Base-by-base conservation (phyloP, 2,329 filamentous ascomycete genomes). In the Ascochyta lentis region DNA sequence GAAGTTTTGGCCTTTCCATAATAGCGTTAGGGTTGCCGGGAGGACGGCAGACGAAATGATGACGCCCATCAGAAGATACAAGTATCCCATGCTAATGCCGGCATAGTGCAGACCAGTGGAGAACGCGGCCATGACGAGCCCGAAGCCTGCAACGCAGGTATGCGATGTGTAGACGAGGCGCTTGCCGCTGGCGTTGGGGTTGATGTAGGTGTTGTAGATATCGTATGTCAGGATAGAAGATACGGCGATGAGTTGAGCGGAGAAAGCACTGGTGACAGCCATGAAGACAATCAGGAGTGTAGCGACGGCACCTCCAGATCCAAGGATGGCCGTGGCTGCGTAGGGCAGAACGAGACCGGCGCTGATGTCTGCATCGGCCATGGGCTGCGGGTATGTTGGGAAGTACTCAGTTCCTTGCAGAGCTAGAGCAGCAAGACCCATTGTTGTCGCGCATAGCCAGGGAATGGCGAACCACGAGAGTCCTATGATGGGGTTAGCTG, bases 201-300 rank as follows among this genome's bases (percentile, higher is more conserved):
- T 89, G 78, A 96, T 84, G 72, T 96, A 96, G 0, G 90, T 92
- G 50, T 91, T 88, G 77, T 95, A 96, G 61, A 95, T 83, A 68
- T 96, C 92, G 71, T 95, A 96, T 0, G 92, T 95, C 75, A 89
- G 85, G 72, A 96, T 96, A 3, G 89, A 92, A 2, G 90, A 93
- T 1, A 96, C 91, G 1, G 93, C 78, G 15, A 81, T 80, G 5
- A 80, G 71, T 52, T 81, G 78, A 0, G 79, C 77, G 2, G 69
- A 77, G 40, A 79, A 79, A 0, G 76, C 76, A 4, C 69, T 74
- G 0, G 80, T 81, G 6, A 80, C 77, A 4, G 79, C 78, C 79
- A 81, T 81, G 69, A 81, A 81, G 0, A 81, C 71, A 15, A 80
- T 70, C 4, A 81, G 61, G 19, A 73, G 60, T 0, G 68, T 70